Percentiles rank a stretch among this genome's conserved stretches.
phyloP scores from a whole-genome alignment of 345 rosid genomes.

The Eucalyptus regnans region DNA sequence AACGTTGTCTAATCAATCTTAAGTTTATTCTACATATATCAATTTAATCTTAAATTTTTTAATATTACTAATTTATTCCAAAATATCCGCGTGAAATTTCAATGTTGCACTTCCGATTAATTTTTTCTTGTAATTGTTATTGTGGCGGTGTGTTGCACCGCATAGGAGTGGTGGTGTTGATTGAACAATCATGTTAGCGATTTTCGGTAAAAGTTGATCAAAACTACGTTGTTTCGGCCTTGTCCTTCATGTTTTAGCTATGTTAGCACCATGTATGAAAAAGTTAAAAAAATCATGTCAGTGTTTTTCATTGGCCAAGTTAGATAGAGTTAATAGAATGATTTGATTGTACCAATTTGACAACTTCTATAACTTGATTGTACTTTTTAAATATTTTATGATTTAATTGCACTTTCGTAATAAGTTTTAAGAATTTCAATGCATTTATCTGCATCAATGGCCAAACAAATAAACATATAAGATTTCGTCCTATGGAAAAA shows the following conservation, averaged over 20 bases:
- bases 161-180: neutral
- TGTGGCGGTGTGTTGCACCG: neutral
- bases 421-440: fast-evolving
- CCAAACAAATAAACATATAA: neutral
- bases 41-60: neutral
- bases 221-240: neutral
- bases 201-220: neutral
- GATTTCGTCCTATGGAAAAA: neutral
- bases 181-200: neutral
- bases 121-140: fast-evolving
- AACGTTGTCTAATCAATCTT: neutral
- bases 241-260: neutral
- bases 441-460: neutral
- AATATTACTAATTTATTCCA: neutral
- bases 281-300: fast-evolving
- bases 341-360: neutral
- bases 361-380: neutral
- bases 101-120: fast-evolving
- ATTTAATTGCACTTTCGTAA: too few species aligned
- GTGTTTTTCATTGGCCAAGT: neutral
- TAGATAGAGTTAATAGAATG: too few species aligned
- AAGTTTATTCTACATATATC: fast-evolving
- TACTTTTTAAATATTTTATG: too few species aligned
- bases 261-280: neutral
- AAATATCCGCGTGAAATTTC: fast-evolving